phyloP scores from a whole-genome alignment of 2,329 filamentous ascomycete genomes.

The Zymoseptoria pseudotritici region DNA sequence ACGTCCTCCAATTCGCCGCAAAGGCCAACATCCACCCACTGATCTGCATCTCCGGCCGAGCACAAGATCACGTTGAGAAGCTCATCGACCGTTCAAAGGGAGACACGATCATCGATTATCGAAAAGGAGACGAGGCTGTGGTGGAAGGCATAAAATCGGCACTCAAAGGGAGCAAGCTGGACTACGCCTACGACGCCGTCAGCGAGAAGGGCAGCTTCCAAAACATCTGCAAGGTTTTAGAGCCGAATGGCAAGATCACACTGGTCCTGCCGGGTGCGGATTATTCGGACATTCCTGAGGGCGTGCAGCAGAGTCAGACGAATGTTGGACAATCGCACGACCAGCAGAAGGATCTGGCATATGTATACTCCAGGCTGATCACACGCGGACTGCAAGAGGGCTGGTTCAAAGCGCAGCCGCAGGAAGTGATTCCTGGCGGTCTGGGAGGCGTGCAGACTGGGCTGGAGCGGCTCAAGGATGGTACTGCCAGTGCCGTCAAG shows the following conservation, averaged over 20 bases:
- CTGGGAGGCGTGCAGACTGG: constrained; percentile 47
- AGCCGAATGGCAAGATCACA: constrained; percentile 30
- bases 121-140: constrained; percentile 31
- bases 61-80: constrained; percentile 44
- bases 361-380: constrained; percentile 27
- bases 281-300: constrained; percentile 36
- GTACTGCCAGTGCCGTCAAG: constrained; percentile 58
- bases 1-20: constrained; percentile 50
- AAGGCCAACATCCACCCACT: constrained; percentile 52
- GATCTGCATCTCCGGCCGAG: constrained; percentile 52
- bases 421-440: constrained; percentile 48
- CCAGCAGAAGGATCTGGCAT: constrained; percentile 30
- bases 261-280: constrained; percentile 32
- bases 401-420: constrained; percentile 31
- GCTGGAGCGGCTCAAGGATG: constrained; percentile 50
- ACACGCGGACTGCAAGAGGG: constrained; percentile 29
- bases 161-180: constrained; percentile 22
- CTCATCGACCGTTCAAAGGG: constrained; percentile 49
- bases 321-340: constrained; percentile 27
- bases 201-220: constrained; percentile 26
- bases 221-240: constrained; percentile 35
- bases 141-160: constrained; percentile 27
- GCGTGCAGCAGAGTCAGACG: constrained; percentile 33
- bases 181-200: constrained; percentile 29
- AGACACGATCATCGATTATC: constrained; percentile 55